Evolutionary conservation across 306 rosid species (phyloP), one percentile per base, ranked within the genome.

Genomic region (Adenanthera pavonina): DNA sequence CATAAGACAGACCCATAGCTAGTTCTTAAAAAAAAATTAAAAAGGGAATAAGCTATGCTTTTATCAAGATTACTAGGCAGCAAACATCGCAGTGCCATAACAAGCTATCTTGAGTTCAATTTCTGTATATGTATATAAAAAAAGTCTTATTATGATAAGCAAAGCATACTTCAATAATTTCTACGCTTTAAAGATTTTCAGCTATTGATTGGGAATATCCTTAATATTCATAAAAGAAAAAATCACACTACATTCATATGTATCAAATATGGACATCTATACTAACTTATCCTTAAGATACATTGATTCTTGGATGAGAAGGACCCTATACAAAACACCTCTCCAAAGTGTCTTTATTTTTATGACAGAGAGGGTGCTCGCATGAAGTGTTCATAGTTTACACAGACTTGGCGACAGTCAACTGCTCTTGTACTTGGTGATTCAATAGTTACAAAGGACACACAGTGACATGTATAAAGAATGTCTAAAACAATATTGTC

Each of bases 371-470:
- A 59, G 15, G 36, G 14, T 25, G 9, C 20, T 59, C 20, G n/a
- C 33, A n/a, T 56, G 30, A 60, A 30, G 66, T 60, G 64, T 57
- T 57, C 35, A 57, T 57, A 19, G 30, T 20, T 64, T 83, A 72
- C 69, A 77, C 33, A 62, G 75, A 82, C 48, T 16, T 51, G 59
- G 20, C 38, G 17, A 54, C 69, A 8, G 8, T n/a, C 20, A 44
- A 51, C 19, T 36, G 34, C 60, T 75, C 17, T 60, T 25, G 30
- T 25, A 53, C 60, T 81, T 69, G 44, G 77, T 13, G 57, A 59
- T 64, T 35, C 38, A 25, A 51, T 36, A 33, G 49, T 68, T 74
- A 72, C 64, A 65, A 41, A 78, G 41, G 62, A 74, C 17, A 35
- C 25, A 65, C 2, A 36, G 47, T 36, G 56, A 51, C 56, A 40